Base-by-base conservation (phyloP, 2,329 filamentous ascomycete genomes). In the Gaeumannomyces tritici region DNA sequence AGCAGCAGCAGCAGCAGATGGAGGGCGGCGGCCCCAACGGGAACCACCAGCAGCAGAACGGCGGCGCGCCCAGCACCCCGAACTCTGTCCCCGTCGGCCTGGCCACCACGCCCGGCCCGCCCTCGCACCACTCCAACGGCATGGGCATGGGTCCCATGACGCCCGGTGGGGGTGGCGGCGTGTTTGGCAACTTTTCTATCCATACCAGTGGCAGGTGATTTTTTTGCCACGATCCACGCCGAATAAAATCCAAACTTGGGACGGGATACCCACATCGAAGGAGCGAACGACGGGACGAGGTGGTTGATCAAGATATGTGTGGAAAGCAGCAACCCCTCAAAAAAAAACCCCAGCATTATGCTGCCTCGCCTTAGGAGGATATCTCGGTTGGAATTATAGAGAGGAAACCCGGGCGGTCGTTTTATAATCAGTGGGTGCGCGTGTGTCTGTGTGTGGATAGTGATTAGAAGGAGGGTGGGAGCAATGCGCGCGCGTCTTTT, bases 101-200 rank as follows among this genome's bases (percentile, higher is more conserved):
- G 18, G 71, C 83, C 18, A 85, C 80, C 71, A 87, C 85, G 18
- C 89, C 92, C 1, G 91, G 88, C 70, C 93, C 90, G 15, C 88
- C 71, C 64, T 79, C 73, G 65, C 75, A 84, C 66, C 82, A 85
- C 73, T 83, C 79, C 66, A 87, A 81, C 70, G 83, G 78, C 61
- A 75, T 80, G 70, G 74, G 81, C 61, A 85, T 88, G 72, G 88
- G 88, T 3, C 84, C 89, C 47, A 87, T 92, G 82, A 95, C 91
- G 9, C 91, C 91, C 1, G 89, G 90, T 29, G 88, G 86, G 26
- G 86, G 86, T 2, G 87, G 87, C 29, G 89, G 89, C 61, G 85
- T 88, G 28, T 92, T 93, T 78, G 90, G 90, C 59, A 84, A 81
- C 71, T 93, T 93, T 75, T 79, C 80, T 64, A 83, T 84, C 74